These are phyloP conservation scores for Populus tremula DNA, from an alignment of 345 rosid species.

Conservation along the genomic window DNA sequence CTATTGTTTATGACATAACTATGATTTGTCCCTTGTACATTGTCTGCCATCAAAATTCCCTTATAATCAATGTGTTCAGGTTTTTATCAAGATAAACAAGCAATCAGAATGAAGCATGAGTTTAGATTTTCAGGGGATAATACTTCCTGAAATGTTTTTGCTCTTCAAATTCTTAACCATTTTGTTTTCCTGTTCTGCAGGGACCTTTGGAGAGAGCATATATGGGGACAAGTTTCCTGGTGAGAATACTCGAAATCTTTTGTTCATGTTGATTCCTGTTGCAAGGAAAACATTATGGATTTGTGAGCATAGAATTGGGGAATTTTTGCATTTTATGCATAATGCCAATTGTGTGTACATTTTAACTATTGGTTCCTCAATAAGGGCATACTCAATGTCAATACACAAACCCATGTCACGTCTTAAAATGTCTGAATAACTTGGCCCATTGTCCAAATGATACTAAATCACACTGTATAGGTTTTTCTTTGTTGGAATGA, in stretches of 20 bases:
- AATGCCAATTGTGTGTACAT: not conserved
- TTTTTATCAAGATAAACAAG: not conserved
- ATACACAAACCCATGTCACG: not conserved
- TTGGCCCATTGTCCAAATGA: not conserved
- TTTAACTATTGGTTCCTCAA: not conserved
- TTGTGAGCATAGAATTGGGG: not conserved
- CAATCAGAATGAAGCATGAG: not conserved
- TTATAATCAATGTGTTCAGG: not conserved
- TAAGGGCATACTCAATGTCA: not conserved
- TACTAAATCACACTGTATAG: not conserved
- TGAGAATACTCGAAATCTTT: conserved; percentile 23
- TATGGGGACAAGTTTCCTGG: conserved; percentile 88
- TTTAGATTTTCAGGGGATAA: not conserved
- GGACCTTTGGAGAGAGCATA: conserved; percentile 90
- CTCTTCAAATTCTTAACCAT: not conserved
- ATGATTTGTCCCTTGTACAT: not conserved
- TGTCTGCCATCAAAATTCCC: not conserved
- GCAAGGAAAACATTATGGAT: not conserved
- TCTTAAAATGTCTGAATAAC: not conserved
- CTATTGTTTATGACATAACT: not conserved
- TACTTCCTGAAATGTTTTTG: not conserved
- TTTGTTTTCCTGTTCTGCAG: conserved; percentile 37
- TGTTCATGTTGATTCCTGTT: not conserved
- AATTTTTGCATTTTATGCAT: not conserved
- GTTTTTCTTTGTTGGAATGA: not conserved